Evolutionary conservation across 257 asterid species (phyloP), one percentile per base, ranked within the genome.

Genomic region (Solanum bulbocastanum): DNA sequence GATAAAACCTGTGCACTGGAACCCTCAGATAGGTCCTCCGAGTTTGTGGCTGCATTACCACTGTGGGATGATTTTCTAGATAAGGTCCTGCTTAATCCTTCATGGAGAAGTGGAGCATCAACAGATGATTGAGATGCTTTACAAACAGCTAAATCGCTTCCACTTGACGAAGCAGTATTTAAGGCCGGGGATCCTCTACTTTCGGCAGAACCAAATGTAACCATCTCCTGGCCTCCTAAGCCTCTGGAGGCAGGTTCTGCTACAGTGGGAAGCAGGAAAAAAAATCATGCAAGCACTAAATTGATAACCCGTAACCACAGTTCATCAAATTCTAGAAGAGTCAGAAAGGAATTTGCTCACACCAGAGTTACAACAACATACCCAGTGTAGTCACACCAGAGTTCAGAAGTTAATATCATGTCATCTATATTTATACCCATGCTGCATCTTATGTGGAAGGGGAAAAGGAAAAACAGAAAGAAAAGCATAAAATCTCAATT

Each of bases 121-220:
- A 79, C 87, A 82, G 85, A 91, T 83, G 89, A 81, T 87, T 65
- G 86, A 87, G 90, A 82, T 86, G 93, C 90, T 87, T 69, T 89
- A 82, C 91, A 86, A 84, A 89, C 85, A 83, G 94, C 85, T 25
- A 92, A 84, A 83, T 88, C 85, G 86, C 90, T 89, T 90, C 90
- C 91, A 91, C 83, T 86, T 40, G 93, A 88, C 91, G 94, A 89
- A 65, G 58, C 88, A 87, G 87, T 89, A 71, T 69, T 87, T 86
- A 85, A 81, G 71, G 84, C 33, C 23, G 86, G 68, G 46, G 87
- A 83, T 62, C 90, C 89, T 85, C 92, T 52, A 39, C 91, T 88
- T 91, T 93, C 96, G 76, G 86, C 96, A 83, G 98, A 92, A 83
- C 91, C 90, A 91, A 96, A 91, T 89, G 96, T 52, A 87, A 91